Evolutionary conservation across 495 filamentous ascomycete species (phyloP).

Genomic region (Penicillium paradoxum): DNA sequence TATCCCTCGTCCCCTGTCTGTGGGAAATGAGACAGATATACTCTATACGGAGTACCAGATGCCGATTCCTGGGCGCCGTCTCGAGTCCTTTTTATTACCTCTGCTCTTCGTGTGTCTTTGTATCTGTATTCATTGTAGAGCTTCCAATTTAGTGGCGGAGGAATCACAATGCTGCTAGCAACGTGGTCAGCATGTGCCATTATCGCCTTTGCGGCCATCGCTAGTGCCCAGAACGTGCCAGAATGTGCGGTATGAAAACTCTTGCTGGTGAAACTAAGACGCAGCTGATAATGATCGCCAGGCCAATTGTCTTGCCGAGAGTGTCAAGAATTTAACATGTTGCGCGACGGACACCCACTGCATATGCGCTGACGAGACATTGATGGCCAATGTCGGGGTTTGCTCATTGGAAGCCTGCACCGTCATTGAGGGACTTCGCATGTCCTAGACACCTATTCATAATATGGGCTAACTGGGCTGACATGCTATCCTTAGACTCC

Average conservation of each 20-base stretch:
- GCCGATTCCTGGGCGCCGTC: no score
- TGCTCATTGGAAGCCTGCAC: background rate
- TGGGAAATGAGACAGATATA: background rate
- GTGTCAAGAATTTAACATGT: background rate
- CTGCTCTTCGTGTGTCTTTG: background rate
- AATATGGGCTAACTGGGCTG: background rate
- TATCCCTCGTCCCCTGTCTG: no score
- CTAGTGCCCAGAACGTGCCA: background rate
- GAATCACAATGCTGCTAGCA: background rate
- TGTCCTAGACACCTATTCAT: background rate
- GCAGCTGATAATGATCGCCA: background rate
- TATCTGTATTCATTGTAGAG: background rate
- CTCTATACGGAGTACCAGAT: background rate
- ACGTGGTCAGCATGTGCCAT: background rate
- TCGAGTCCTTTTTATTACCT: background rate
- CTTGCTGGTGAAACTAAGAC: background rate
- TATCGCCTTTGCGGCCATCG: background rate
- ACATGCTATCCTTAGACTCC: background rate
- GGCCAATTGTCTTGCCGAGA: background rate
- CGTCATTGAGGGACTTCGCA: background rate
- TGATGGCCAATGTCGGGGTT: background rate
- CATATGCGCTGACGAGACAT: background rate
- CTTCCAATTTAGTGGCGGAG: background rate
- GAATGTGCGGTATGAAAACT: background rate
- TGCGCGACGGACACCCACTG: background rate